Evolutionary conservation across 306 rosid genomes (phyloP), one percentile per base, ranked within the genome.

Genomic region (Vachellia collinsii): DNA sequence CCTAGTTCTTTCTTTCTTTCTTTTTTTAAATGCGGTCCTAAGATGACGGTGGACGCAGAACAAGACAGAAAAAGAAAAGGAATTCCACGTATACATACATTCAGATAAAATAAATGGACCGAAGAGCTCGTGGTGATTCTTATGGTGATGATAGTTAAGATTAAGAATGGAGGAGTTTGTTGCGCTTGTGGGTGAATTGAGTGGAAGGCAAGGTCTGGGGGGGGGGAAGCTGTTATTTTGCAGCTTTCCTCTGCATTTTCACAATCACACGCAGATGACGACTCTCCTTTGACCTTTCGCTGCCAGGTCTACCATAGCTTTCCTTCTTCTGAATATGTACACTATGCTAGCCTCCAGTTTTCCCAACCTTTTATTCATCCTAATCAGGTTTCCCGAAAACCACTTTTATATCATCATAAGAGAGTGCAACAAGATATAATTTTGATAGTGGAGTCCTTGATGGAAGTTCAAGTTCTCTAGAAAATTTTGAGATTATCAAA

Each of bases 201-300:
- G 67, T 51, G 77, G 41, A 38, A 58, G 77, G 70, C 77, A 39
- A 65, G 25, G 41, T 47, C 81, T 83, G 76, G 76, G 65, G 5
- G 76, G 65, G 5, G 29, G 61, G 64, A 83, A 83, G 67, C 85
- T 85, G 81, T 72, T 66, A 5, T 29, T 53, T 69, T 7, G 74
- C 56, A 70, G 74, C 74, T 44, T 70, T 44, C 56, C 74, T 23
- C 37, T 69, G 53, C 53, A 69, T 42, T 42, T 42, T 43, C 11
- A 19, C 53, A 69, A 20, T 42, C 51, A 64, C 67, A 25, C 20
- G 16, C 46, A 43, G 11, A 43, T 2, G 36, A 38, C 44, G 48
- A 67, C 63, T 59, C 81, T 79, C 68, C 75, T 79, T 69, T 41
- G 77, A 80, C 80, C 80, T 67, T 83, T 76, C 47, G 61, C 51